A percentile compares a stretch with the other conserved stretches of the same genome.
Evolutionary conservation across 176 grass and related monocot genomes (phyloP).

Genomic region (Rhynchospora pubera): DNA sequence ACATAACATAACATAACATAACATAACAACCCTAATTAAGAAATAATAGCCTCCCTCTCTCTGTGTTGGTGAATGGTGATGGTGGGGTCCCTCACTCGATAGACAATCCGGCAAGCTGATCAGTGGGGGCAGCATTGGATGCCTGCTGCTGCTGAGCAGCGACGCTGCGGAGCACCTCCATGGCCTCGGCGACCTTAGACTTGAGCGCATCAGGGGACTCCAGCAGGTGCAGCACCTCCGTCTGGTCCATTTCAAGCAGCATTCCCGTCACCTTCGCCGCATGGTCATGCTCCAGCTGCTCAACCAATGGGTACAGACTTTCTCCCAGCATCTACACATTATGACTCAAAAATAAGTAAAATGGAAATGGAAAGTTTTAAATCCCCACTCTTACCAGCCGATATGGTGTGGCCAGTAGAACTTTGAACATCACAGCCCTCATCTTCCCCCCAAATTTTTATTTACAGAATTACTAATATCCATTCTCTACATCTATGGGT

Average conservation of each 20-base stretch:
- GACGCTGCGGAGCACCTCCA: slow-evolving; percentile 45
- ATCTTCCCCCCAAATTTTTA: too few species aligned
- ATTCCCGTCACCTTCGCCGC: slow-evolving; percentile 64
- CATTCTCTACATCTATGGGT: too few species aligned
- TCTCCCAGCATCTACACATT: slow-evolving; percentile 47
- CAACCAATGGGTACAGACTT: slow-evolving; percentile 49
- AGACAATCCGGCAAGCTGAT: slow-evolving; percentile 35
- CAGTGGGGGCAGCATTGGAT: not conserved
- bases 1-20: not conserved
- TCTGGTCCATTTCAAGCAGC: slow-evolving; percentile 66
- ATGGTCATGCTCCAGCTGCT: slow-evolving; percentile 49
- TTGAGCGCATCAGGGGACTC: slow-evolving; percentile 61
- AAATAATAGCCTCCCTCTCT: not conserved
- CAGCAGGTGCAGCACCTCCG: slow-evolving; percentile 53
- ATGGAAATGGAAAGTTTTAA: not conserved
- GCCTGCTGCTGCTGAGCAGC: slow-evolving; percentile 38
- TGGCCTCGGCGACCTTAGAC: slow-evolving; percentile 52
- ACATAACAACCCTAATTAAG: not conserved
- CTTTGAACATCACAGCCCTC: not conserved
- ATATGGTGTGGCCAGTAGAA: not conserved
- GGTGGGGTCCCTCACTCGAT: not conserved
- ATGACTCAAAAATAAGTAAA: not conserved
- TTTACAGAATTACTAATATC: too few species aligned
- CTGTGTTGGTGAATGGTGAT: not conserved
- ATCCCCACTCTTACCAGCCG: not conserved